Evolutionary conservation across 352 stramenopile species (phyloP), one percentile per base, ranked within the genome.

Genomic region (Pythium utonaiense): DNA sequence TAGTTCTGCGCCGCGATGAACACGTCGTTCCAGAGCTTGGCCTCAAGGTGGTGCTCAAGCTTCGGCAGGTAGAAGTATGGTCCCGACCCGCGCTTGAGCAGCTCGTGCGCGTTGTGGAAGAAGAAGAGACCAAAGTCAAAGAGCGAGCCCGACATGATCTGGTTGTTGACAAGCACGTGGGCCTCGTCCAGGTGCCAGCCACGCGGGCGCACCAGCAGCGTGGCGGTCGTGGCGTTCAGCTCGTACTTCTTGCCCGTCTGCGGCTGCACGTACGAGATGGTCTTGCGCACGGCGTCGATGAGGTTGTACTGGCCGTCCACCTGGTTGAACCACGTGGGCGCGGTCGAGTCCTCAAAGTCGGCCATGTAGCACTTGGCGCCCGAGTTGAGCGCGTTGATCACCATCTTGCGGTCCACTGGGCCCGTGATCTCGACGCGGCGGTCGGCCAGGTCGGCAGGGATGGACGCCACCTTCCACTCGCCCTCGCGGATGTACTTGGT

Each of bases 61-160:
- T 99, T 99, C 38, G 96, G 94, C 48, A 98, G 68, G 75, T 99
- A 99, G 57, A 96, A 98, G 80, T 98, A 98, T 22, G 93, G 85
- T 7, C 89, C 89, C 16, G 85, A 96, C 25, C 89, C 91, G 28
- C 75, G 83, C 31, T 78, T 75, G 13, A 92, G 57, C 44, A 98
- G 77, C 50, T 85, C 80, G 70, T 97, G 86, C 10, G 89, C 89
- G 69, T 98, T 98, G 79, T 98, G 94, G 73, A 97, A 98, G 67
- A 98, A 98, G 79, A 96, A 98, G 31, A 98, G 72, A 38, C 83
- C 92, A 74, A 98, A 98, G 76, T 98, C 94, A 69, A 98, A 97
- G 36, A 98, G 78, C 62, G 88, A 91, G 55, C 91, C 94, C 49
- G 88, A 97, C 49, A 97, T 82, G 50, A 96, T 79, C 57, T 93